Evolutionary conservation across 1,284 basidiomycete genomes (phyloP).

Genomic region (Cystobasidium slooffiae): DNA sequence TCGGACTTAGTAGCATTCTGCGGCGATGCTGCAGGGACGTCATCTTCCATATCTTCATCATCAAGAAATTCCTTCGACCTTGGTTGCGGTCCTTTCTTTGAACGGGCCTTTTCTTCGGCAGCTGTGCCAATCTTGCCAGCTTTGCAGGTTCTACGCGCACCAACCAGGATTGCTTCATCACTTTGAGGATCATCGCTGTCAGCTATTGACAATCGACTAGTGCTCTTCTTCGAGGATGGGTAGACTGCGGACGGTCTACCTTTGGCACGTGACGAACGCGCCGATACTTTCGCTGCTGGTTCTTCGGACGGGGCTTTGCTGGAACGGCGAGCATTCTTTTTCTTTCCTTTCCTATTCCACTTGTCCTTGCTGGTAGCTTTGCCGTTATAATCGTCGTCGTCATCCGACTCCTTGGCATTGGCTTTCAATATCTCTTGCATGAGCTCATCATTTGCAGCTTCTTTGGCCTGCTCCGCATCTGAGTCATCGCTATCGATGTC

Average conservation of each 20-base stretch:
- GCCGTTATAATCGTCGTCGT: conserved; percentile 36
- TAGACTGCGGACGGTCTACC: conserved; percentile 14
- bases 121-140: neutral
- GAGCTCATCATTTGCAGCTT: neutral
- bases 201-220: neutral
- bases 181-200: neutral
- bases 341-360: conserved; percentile 6
- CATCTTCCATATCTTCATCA: conserved; percentile 40
- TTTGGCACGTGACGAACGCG: neutral
- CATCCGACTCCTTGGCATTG: conserved; percentile 34
- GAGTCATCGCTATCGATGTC: neutral
- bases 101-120: neutral
- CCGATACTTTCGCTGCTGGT: neutral
- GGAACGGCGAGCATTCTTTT: conserved; percentile 10
- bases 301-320: conserved; percentile 12
- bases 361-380: conserved; percentile 14
- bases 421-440: neutral
- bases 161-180: conserved; percentile 15
- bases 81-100: conserved; percentile 6
- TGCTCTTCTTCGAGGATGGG: neutral
- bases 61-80: conserved; percentile 34
- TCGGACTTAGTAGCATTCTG: neutral
- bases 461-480: neutral
- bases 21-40: neutral
- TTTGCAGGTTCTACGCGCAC: neutral